Base-by-base conservation (phyloP, 208 protist species). In the Crithidia sp. region DNA sequence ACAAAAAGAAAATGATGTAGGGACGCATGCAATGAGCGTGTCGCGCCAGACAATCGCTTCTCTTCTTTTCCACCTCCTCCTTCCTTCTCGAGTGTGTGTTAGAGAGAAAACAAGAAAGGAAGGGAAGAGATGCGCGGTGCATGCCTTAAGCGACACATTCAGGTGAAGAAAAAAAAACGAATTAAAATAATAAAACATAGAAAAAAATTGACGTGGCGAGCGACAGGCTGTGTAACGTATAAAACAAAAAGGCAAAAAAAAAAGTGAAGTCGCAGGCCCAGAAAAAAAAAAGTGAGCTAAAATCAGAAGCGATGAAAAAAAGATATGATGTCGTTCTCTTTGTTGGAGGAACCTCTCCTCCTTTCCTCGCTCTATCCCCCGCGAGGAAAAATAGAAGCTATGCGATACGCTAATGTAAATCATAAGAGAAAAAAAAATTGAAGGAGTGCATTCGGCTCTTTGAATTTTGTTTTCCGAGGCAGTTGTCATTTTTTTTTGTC, bases 271-370 rank as follows among this genome's bases (percentile, higher is more conserved):
- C 6, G n/a, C 7, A 41, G 10, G 4, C 57, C 28, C 28, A 28
- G 28, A 28, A 28, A 28, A 28, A 28, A 64, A 64, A 72, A 39
- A 36, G 36, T 28, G 28, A 28, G 28, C 28, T 28, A 69, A 62
- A 28, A 40, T n/a, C 44, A 58, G 0, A 10, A 70, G 41, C 36
- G 28, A 12, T 58, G 65, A 66, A 37, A 17, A 64, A 72, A 39
- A 36, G 36, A 72, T 36, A 55, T 8, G 28, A 16, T 28, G 5
- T 9, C 19, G 7, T 43, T 56, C 28, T 28, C 1, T 28, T 28
- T 28, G 28, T 28, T 28, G 28, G 28, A 28, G 28, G 28, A 28
- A 28, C 28, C 28, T 28, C 28, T 28, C 28, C 28, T 1, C 28
- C 28, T 28, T 28, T 28, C 28, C 28, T 28, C 28, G 28, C 28